phyloP scores from a whole-genome alignment of 108 stramenopile genomes.

The Cyclotella cryptica region DNA sequence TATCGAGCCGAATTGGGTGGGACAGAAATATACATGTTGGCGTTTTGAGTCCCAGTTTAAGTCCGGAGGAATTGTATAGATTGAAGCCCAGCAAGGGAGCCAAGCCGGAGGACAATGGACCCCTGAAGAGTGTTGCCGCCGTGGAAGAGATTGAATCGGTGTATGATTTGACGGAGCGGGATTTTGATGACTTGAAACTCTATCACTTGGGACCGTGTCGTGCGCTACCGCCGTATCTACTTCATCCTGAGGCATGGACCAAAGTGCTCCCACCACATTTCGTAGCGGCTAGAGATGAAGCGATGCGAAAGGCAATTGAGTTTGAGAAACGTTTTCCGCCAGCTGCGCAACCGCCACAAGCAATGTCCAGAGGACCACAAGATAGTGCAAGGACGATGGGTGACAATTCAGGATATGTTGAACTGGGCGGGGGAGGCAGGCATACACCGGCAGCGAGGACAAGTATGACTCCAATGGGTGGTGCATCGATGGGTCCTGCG shows the following conservation, averaged over 20 bases:
- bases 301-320: conserved; percentile 70
- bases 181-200: conserved; percentile 88
- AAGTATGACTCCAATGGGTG: conserved; percentile 5
- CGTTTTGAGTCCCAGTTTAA: conserved; percentile 83
- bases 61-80: conserved; percentile 83
- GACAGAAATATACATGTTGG: conserved; percentile 87
- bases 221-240: conserved; percentile 81
- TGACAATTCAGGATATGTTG: conserved; percentile 49
- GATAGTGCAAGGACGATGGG: conserved; percentile 18
- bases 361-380: conserved; percentile 3
- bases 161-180: conserved; percentile 82
- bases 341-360: conserved; percentile 19
- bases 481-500: conserved; percentile 5
- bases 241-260: conserved; percentile 83
- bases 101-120: conserved; percentile 40
- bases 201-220: conserved; percentile 90
- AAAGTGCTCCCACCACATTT: conserved; percentile 88
- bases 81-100: conserved; percentile 43
- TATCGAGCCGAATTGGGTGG: conserved; percentile 89
- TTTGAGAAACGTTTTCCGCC: conserved; percentile 51
- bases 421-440: conserved; percentile 40
- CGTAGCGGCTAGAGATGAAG: conserved; percentile 68
- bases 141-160: conserved; percentile 86
- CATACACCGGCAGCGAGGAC: conserved; percentile 24
- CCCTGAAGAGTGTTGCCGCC: conserved; percentile 66